These are phyloP conservation scores for Smittium culicis DNA, from an alignment of 371 early-diverging fungal species.

Conservation along the genomic window DNA sequence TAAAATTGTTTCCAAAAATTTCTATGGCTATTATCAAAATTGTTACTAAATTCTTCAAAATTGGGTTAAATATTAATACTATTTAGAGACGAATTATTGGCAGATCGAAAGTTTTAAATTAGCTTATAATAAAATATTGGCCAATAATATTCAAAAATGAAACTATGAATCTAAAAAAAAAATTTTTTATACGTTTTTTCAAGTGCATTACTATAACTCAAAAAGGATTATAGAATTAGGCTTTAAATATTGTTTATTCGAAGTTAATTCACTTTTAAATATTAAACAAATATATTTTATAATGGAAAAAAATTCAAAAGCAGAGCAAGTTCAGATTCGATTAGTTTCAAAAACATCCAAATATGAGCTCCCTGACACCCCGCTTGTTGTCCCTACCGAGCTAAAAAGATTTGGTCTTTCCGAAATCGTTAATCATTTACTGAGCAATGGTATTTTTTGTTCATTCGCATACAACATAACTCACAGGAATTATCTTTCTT, in stretches of 20 bases:
- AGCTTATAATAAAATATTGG: not conserved
- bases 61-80: no score
- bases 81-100: no score
- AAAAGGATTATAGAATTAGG: not conserved
- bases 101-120: no score
- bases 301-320: constrained; percentile 18
- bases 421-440: constrained; percentile 78
- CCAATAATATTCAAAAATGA: not conserved
- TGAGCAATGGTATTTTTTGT: constrained; percentile 36
- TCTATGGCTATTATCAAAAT: no score
- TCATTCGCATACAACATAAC: not conserved
- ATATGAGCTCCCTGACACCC: constrained; percentile 59
- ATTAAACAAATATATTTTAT: not conserved
- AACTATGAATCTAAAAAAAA: not conserved
- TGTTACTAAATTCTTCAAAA: no score
- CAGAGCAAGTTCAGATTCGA: constrained; percentile 67
- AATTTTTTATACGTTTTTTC: not conserved
- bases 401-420: constrained; percentile 77
- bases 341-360: constrained; percentile 59
- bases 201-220: not conserved
- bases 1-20: no score
- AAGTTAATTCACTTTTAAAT: not conserved
- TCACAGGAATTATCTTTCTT: not conserved
- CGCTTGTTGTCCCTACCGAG: constrained; percentile 70
- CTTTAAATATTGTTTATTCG: not conserved